Conservation (phyloP, 148 eudicot genomes). For the Vaccinium vitisidaea region DNA sequence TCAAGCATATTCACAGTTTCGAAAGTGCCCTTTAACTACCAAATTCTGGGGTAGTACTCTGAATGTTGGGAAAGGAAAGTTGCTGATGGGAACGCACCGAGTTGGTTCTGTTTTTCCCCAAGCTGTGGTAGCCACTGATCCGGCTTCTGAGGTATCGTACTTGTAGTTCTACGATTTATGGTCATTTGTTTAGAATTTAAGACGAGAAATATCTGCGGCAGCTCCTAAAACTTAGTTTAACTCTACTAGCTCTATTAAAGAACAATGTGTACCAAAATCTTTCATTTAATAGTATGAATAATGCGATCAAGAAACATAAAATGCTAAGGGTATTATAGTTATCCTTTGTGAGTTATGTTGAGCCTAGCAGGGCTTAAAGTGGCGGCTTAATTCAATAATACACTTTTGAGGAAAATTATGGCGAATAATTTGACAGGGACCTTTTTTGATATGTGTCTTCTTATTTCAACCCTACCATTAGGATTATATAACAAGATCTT, state of each 20-base stretch:
- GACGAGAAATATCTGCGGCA: neutral
- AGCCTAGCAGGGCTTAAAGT: neutral
- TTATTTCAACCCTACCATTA: neutral
- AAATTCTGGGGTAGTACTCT: conserved; percentile 46
- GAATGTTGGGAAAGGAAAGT: conserved; percentile 25
- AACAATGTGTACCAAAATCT: neutral
- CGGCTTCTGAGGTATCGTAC: conserved; percentile 52
- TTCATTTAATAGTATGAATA: neutral
- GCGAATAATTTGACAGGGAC: neutral
- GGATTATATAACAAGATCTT: neutral
- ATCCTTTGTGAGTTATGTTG: neutral
- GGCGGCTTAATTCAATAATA: neutral
- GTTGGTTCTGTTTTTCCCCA: conserved; percentile 36
- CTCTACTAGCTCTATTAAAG: neutral
- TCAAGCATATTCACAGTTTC: conserved; percentile 44
- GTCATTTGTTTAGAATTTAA: neutral
- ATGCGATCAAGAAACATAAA: neutral
- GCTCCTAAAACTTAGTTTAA: neutral
- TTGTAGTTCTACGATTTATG: neutral
- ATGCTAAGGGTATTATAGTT: neutral
- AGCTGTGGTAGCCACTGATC: conserved; percentile 63
- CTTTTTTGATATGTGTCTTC: neutral
- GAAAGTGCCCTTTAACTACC: conserved; percentile 42
- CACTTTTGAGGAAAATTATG: neutral
- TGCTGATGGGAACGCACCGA: conserved; percentile 34